Evolutionary conservation across 495 filamentous ascomycete species (phyloP), one percentile per base, ranked within the genome.

Genomic region (Aspergillus homomorphus): DNA sequence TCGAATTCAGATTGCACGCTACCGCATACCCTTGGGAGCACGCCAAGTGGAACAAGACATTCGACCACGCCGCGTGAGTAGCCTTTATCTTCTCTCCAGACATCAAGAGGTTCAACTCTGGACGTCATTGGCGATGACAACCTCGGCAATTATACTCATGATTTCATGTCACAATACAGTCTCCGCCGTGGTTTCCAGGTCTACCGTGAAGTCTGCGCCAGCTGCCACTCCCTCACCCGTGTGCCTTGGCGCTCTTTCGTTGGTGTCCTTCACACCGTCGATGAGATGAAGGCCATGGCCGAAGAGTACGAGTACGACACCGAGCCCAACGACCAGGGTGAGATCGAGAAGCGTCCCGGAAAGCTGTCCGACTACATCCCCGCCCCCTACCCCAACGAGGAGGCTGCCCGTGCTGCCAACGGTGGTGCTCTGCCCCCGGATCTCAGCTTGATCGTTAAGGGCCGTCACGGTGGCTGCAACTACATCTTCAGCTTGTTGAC

Each of bases 101-200:
- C 12, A 38, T 12, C 12, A 38, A 12, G 26, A 28, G 15, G 33
- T 2, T 45, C 41, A 49, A 43, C 45, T 45, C 30, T 42, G 43
- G 38, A 51, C 46, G 12, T 14, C 21, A 22, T 23, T 45, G 22
- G 18, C 23, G 15, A 54, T 26, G 50, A 42, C 26, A 51, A 65
- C 38, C 38, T 68, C 63, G 69, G 59, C 57, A 58, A 24, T 30
- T 43, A 57, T 63, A 59, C 69, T 77, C 56, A 78, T 63, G 49
- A 30, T 51, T 57, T 57, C 50, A 51, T 50, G 30, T 14, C 63
- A 9, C 19, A 28, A 15, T 30, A 18, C 58, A 96, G 93, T 66
- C 92, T 99, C 65, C 94, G 95, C 69, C 92, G 95, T 78, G 95
- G 95, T 77, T 98, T 99, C 87, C 95, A 96, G 80, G 95, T 99